Conservation (phyloP, 768 basidiomycete species). For the Calocybe indica region DNA sequence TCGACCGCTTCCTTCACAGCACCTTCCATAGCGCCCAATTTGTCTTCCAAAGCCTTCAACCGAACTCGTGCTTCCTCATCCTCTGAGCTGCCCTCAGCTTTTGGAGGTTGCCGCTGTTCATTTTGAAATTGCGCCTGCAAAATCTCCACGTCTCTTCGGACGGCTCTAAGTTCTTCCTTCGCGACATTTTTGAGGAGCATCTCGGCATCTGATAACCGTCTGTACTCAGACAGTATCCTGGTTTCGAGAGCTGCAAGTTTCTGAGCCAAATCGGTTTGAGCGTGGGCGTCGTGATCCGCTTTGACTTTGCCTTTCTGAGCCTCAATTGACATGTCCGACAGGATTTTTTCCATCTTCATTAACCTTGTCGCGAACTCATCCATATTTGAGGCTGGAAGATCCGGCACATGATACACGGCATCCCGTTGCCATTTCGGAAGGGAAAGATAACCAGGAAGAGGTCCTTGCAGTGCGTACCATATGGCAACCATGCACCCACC, state of each 20-base stretch:
- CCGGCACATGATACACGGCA: conserved; percentile 44
- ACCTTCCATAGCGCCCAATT: conserved; percentile 54
- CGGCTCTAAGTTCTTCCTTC: conserved; percentile 36
- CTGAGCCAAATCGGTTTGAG: conserved; percentile 45
- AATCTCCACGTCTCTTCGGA: conserved; percentile 52
- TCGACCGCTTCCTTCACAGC: conserved; percentile 72
- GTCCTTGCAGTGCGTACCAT: conserved; percentile 31
- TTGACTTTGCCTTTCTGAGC: conserved; percentile 42
- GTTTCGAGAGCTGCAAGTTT: conserved; percentile 54
- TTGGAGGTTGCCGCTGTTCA: conserved; percentile 16
- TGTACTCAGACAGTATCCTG: conserved; percentile 30
- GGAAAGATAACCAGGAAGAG: conserved; percentile 24
- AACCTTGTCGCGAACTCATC: conserved; percentile 61
- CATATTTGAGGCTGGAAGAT: conserved; percentile 57
- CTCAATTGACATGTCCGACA: conserved; percentile 55
- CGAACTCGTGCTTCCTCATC: conserved; percentile 56
- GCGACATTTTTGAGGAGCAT: conserved; percentile 37
- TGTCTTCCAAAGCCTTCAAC: conserved; percentile 55
- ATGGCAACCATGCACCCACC: conserved; percentile 10
- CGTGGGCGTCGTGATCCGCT: conserved; percentile 46
- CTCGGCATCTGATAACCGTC: conserved; percentile 48
- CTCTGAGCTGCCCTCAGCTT: conserved; percentile 6
- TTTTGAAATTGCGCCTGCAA: conserved; percentile 38
- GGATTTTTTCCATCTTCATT: conserved; percentile 53
- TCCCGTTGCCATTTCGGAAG: conserved; percentile 17